phyloP scores from a whole-genome alignment of 2,329 filamentous ascomycete species.

The Fusarium sp. region DNA sequence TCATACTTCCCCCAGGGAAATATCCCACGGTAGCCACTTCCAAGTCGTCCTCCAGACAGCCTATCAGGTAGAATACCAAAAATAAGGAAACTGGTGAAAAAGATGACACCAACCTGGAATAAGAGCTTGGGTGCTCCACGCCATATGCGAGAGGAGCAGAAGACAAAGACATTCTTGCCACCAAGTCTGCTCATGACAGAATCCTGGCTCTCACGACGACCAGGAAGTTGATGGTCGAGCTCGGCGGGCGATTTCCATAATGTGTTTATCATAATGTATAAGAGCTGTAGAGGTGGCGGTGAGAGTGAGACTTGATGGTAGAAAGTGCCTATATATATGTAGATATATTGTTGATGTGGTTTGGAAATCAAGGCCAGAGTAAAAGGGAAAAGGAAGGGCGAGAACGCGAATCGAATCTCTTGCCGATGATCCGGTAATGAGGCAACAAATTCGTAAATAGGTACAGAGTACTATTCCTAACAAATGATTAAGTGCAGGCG shows the following conservation, averaged over 20 bases:
- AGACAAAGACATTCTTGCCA: conserved; percentile 50
- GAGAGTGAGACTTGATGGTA: neutral
- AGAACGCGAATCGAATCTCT: neutral
- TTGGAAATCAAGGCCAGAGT: neutral
- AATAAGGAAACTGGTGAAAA: conserved; percentile 46
- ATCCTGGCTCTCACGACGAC: conserved; percentile 30
- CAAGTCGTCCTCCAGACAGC: conserved; percentile 37
- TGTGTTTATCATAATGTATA: conserved; percentile 39
- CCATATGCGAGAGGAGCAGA: conserved; percentile 56
- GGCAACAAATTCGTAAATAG: neutral
- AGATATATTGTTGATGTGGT: conserved; percentile 5
- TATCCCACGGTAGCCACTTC: conserved; percentile 42
- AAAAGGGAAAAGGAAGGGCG: neutral
- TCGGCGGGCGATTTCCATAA: conserved; percentile 40
- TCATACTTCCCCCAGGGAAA: conserved; percentile 36
- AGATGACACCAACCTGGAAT: conserved; percentile 42
- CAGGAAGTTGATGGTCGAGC: conserved; percentile 38
- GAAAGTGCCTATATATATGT: conserved; percentile 4
- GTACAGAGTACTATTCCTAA: neutral
- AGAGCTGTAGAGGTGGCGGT: neutral
- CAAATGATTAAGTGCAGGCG: conserved; percentile 5
- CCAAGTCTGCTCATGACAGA: conserved; percentile 36
- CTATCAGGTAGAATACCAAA: conserved; percentile 41
- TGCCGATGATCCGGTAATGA: conserved; percentile 17
- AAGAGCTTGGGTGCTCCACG: conserved; percentile 50